A percentile compares a stretch with the other conserved stretches of the same genome.
Conservation (phyloP, 1,284 basidiomycete genomes). For the Gomphus bonarii region DNA sequence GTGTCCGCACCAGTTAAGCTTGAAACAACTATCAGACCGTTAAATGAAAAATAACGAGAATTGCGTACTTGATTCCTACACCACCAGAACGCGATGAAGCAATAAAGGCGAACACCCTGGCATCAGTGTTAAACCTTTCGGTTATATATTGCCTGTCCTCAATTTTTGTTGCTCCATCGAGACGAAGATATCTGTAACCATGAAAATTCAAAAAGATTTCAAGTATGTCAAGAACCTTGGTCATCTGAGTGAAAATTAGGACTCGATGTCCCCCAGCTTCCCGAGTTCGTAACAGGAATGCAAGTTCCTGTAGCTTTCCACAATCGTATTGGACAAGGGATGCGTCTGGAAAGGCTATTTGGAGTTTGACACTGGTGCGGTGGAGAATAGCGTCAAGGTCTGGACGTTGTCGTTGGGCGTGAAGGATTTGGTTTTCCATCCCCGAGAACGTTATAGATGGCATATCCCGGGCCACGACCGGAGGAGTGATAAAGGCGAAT, state of each 20-base stretch:
- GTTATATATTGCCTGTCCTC: constrained; percentile 94
- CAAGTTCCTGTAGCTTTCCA: constrained; percentile 86
- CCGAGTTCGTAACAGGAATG: constrained; percentile 69
- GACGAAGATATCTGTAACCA: constrained; percentile 85
- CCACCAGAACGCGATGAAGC: constrained; percentile 90
- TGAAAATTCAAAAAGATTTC: constrained; percentile 91
- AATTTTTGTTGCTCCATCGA: constrained; percentile 93
- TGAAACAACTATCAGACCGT: constrained; percentile 4
- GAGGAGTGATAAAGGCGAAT: constrained; percentile 81
- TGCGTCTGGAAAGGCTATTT: constrained; percentile 90
- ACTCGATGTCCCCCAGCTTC: constrained; percentile 84
- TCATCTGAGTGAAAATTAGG: constrained; percentile 98
- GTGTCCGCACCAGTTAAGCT: constrained; percentile 94
- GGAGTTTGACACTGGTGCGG: constrained; percentile 68
- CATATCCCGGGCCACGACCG: constrained; percentile 71
- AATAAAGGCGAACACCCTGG: constrained; percentile 89
- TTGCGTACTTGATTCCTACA: constrained; percentile 85
- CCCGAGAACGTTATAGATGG: constrained; percentile 49
- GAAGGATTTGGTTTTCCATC: constrained; percentile 23
- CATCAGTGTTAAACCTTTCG: constrained; percentile 91
- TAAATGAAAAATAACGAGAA: background rate
- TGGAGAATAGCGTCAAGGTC: constrained; percentile 65
- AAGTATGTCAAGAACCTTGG: constrained; percentile 86
- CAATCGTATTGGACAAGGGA: constrained; percentile 93
- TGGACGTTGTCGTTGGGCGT: constrained; percentile 21